Evolutionary conservation across 2,329 filamentous ascomycete genomes (phyloP), one percentile per base, ranked within the genome.

Genomic region (Colletotrichum scovillei): DNA sequence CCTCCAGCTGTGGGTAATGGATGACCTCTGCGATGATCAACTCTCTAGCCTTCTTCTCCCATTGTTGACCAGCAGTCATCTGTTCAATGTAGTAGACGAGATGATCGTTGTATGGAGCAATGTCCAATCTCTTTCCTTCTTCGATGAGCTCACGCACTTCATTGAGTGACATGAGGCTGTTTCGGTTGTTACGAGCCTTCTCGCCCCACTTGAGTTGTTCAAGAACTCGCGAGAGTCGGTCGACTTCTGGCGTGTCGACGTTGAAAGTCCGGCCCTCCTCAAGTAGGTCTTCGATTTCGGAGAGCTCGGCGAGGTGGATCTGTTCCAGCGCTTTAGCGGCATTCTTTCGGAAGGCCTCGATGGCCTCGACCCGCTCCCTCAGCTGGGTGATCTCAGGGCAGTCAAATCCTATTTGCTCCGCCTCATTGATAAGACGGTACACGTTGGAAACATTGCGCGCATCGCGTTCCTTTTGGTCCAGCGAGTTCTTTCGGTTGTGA

Each of bases 1-100:
- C 95, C 81, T 98, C 97, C 0, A 99, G 89, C 80, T 99, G 97
- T 66, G 95, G 94, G 79, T 97, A 98, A 82, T 98, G 95, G 12
- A 98, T 93, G 55, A 93, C 88, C 79, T 98, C 96, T 9, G 95
- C 95, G n/a, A 92, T 90, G 84, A 98, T 97, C 66, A 99, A 87
- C 81, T 99, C 96, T 78, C 94, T 93, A 2, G 95, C 96, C 82
- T 98, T 98, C 60, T 91, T 88, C 84, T 98, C 97, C 97, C 97
- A 99, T 58, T 94, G 88, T 79, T 95, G 90, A 52, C 96, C 97
- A 30, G 93, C 90, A 7, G 89, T 87, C 76, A 92, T 89, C 81
- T 97, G 93, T 32, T 96, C 93, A 73, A 91, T 90, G 79, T 95
- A 94, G 81, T 91, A 92, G 14, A 89, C 86, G 68, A 98, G 88